Evolutionary conservation across 768 basidiomycete genomes (phyloP).

Genomic region (Thelephora ganbajun): DNA sequence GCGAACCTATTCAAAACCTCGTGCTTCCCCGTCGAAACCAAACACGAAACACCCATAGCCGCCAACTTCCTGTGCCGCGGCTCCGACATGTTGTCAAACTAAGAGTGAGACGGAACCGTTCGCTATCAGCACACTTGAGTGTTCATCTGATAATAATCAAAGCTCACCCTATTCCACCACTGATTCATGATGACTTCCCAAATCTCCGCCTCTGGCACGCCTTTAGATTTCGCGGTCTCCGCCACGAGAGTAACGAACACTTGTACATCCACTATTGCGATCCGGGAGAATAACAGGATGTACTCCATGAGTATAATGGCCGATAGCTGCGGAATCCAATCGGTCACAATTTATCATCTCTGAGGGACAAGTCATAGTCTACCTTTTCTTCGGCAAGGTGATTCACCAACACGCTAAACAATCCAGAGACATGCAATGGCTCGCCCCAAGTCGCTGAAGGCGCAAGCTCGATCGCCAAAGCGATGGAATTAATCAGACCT

Average conservation of each 20-base stretch:
- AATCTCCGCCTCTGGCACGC: constrained; percentile 35
- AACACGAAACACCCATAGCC: constrained; percentile 67
- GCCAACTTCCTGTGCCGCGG: constrained; percentile 71
- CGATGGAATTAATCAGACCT: constrained; percentile 23
- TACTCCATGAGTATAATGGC: constrained; percentile 47
- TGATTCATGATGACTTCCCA: constrained; percentile 61
- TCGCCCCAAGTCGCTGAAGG: constrained; percentile 59
- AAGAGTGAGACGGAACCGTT: no score
- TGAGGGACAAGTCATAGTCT: constrained; percentile 4
- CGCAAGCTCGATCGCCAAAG: constrained; percentile 43
- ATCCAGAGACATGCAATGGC: constrained; percentile 56
- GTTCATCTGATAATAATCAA: not conserved
- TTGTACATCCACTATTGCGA: constrained; percentile 48
- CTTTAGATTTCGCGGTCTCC: constrained; percentile 36
- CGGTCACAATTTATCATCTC: not conserved
- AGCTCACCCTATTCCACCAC: constrained; percentile 67
- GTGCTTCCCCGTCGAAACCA: constrained; percentile 60
- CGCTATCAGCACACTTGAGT: no score
- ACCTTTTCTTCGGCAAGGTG: constrained; percentile 59
- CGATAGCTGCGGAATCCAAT: constrained; percentile 19
- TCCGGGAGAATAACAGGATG: constrained; percentile 61
- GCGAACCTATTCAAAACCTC: constrained; percentile 62
- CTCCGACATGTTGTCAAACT: constrained; percentile 91
- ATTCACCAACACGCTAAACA: constrained; percentile 51
- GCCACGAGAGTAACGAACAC: constrained; percentile 62